Evolutionary conservation across 371 early-diverging fungal species (phyloP), one percentile per base, ranked within the genome.

Genomic region (Mortierella polycephala): DNA sequence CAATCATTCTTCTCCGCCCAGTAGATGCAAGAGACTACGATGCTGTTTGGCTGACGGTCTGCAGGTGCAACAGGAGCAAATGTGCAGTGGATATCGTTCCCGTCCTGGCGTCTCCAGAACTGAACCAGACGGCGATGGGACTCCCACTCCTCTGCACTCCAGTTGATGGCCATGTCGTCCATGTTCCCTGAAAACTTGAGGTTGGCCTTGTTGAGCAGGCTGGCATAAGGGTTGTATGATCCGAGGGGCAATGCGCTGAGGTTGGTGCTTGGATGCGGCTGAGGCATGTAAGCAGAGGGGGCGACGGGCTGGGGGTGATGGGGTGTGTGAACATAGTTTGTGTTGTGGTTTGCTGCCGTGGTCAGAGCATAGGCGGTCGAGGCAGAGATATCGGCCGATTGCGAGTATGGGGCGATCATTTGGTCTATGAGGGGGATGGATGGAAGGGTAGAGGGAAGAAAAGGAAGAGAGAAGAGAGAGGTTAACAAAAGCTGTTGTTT

Each of bases 21-120:
- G 75, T 90, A 94, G 66, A 94, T 93, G 74, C 95, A 94, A 2
- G 94, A 94, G 23, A 94, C 88, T 1, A 93, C 86, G 57, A 90
- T 91, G 66, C 85, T 88, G 75, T 87, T 86, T 18, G 82, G 86
- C 62, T 81, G 85, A 21, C 85, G 84, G 21, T 90, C 86, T 3
- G 84, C 83, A 1, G 85, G 85, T 0, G 83, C 79, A 9, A 91
- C 86, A 0, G 86, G 83, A 21, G 85, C 87, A 80, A 90, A 93
- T 2, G 83, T 83, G 74, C 90, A 91, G 46, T 82, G 75, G 42
- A 92, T 91, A 54, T 87, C 86, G 69, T 89, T 86, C 54, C 82
- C 83, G 45, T 88, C 88, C 50, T 87, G 86, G 18, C 85, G 86
- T 59, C 89, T 80, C 87, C 87, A 89, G 76, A 94, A 94, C 66